These are phyloP conservation scores for Stereocaulon alpinum DNA, from an alignment of 495 filamentous ascomycete species.

Conservation along the genomic window DNA sequence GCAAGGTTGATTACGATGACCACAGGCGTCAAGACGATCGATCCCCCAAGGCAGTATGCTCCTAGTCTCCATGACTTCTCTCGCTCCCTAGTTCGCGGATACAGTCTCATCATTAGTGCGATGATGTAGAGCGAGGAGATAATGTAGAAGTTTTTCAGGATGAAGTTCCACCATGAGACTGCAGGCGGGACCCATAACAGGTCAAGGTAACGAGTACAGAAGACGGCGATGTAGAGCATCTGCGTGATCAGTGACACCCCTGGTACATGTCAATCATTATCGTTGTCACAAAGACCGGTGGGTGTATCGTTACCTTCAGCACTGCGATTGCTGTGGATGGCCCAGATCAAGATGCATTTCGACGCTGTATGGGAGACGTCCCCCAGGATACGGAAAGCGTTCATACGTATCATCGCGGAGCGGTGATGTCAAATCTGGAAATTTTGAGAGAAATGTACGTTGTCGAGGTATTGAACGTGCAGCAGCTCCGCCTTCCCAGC, in stretches of 20 bases:
- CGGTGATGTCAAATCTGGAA: neutral
- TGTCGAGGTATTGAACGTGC: neutral
- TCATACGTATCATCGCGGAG: conserved; percentile 29
- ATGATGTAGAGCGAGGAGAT: conserved; percentile 78
- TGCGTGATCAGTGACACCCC: conserved; percentile 94
- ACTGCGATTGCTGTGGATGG: conserved; percentile 78
- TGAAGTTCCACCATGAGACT: conserved; percentile 48
- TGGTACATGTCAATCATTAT: conserved; percentile 23
- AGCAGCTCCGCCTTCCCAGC: neutral
- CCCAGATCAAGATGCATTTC: conserved; percentile 81
- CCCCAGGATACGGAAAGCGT: conserved; percentile 69
- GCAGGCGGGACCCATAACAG: conserved; percentile 44
- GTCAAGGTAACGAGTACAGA: conserved; percentile 78
- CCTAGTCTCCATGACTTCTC: conserved; percentile 89
- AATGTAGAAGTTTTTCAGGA: conserved; percentile 80
- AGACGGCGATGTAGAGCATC: conserved; percentile 75
- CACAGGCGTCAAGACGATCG: conserved; percentile 52
- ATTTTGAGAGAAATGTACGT: neutral
- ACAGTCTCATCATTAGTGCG: conserved; percentile 75
- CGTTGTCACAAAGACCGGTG: conserved; percentile 2
- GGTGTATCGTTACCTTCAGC: conserved; percentile 57
- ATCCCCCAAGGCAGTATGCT: conserved; percentile 48
- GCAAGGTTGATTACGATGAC: conserved; percentile 52
- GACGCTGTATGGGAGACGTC: conserved; percentile 77
- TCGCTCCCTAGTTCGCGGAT: conserved; percentile 74